phyloP scores from a whole-genome alignment of 345 rosid genomes.

The Salix purpurea region DNA sequence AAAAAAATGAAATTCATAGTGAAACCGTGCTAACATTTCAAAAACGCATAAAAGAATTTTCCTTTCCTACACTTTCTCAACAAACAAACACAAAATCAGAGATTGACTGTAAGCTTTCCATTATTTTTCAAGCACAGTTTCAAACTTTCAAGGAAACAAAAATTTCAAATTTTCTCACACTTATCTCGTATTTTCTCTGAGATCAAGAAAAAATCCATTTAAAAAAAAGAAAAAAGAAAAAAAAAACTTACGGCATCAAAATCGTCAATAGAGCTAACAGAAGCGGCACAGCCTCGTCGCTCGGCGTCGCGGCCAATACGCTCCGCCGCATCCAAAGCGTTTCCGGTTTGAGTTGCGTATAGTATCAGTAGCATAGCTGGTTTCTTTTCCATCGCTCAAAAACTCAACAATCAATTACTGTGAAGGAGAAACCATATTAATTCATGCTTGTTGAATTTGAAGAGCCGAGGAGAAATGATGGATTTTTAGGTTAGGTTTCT shows the following conservation, averaged over 20 bases:
- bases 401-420: not conserved
- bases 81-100: not conserved
- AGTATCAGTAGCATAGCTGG: slow-evolving; percentile 45
- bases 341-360: slow-evolving; percentile 83
- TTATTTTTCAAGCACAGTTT: not conserved
- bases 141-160: not conserved
- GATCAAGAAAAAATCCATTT: not conserved
- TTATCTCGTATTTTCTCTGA: not conserved
- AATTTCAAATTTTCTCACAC: not conserved
- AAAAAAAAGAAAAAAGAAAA: not conserved
- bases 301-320: slow-evolving; percentile 76
- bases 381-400: slow-evolving; percentile 35
- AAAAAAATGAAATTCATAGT: no score
- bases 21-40: no score
- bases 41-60: no score
- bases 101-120: not conserved
- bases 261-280: slow-evolving; percentile 51
- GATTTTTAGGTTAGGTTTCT: no score
- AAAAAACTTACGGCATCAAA: slow-evolving; percentile 50
- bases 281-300: slow-evolving; percentile 54
- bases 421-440: not conserved
- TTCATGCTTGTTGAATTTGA: no score
- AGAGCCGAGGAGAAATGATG: not conserved
- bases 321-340: slow-evolving; percentile 84
- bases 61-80: not conserved